Conservation (phyloP, 164 flowering plant genomes). For the Cinnamomum chago region DNA sequence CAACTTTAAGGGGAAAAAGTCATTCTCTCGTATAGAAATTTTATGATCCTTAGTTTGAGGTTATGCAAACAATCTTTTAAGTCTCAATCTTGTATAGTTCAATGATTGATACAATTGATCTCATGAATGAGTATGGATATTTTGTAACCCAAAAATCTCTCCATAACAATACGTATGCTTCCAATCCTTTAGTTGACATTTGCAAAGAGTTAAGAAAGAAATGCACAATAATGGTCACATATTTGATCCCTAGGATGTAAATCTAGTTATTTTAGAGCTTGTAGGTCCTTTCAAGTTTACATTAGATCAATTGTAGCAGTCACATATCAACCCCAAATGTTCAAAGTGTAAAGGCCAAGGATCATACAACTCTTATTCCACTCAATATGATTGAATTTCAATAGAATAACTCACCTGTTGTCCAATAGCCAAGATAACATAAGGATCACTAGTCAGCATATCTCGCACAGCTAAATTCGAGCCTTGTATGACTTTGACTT, state of each 20-base stretch:
- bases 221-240: neutral
- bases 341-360: neutral
- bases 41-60: neutral
- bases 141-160: neutral
- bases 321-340: neutral
- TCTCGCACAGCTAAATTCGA: conserved; percentile 85
- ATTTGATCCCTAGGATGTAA: neutral
- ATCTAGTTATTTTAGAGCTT: neutral
- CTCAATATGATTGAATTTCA: neutral
- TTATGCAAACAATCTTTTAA: neutral
- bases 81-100: neutral
- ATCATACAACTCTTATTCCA: neutral
- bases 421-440: conserved; percentile 72
- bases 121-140: too few relatives aligned
- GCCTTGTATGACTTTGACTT: conserved; percentile 80
- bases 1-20: neutral
- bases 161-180: too few relatives aligned
- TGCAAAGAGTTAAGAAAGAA: neutral
- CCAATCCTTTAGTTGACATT: neutral
- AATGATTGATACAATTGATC: neutral
- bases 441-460: conserved; percentile 93
- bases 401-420: conserved; percentile 45
- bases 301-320: too few relatives aligned
- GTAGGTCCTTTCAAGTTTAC: neutral
- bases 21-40: neutral